Evolutionary conservation across 192 early-diverging fungal species (phyloP), one percentile per base, ranked within the genome.

Genomic region (Linnemannia hyalina): DNA sequence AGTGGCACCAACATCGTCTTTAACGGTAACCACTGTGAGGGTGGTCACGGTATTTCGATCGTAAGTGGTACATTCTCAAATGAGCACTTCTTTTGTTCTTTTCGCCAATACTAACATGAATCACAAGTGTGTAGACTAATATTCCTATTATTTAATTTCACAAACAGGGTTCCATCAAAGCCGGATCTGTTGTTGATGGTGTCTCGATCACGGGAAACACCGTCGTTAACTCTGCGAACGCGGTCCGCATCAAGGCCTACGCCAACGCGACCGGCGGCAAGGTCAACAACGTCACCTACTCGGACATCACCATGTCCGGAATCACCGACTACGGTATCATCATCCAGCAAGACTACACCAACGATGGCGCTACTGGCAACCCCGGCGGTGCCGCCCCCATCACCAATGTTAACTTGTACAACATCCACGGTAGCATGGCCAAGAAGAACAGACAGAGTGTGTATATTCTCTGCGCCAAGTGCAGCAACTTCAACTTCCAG

Each of bases 171-270:
- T 90, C 89, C 68, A 90, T 90, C 76, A 76, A 78, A 29, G 35
- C 74, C 15, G 80, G 42, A 38, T 6, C 57, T 40, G 80, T 85
- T 36, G 91, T 92, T 42, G 75, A 87, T 68, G 85, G 82, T 70
- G 88, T 92, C 13, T 73, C 38, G 3, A 75, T 92, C 42, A 77
- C 26, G 10, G 70, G 80, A 75, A 83, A 72, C 63, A 85, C 79
- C 4, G 75, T 88, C 35, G 76, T 68, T 20, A 87, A 86, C 63
- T 83, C 81, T 29, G 74, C 75, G 40, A 90, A 90, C 40, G 89
- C 83, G 74, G 88, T 92, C 49, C 90, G 91, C 65, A 90, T 92
- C 84, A 92, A 92, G 81, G 88, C 91, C 6, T 83, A 83, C 54
- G 72, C 77, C 63, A 80, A 86, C 68, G 91, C 85, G 26, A 91